Base-by-base conservation (phyloP, 1,139 yeast species). In the Entelexis sorbosivorans region DNA sequence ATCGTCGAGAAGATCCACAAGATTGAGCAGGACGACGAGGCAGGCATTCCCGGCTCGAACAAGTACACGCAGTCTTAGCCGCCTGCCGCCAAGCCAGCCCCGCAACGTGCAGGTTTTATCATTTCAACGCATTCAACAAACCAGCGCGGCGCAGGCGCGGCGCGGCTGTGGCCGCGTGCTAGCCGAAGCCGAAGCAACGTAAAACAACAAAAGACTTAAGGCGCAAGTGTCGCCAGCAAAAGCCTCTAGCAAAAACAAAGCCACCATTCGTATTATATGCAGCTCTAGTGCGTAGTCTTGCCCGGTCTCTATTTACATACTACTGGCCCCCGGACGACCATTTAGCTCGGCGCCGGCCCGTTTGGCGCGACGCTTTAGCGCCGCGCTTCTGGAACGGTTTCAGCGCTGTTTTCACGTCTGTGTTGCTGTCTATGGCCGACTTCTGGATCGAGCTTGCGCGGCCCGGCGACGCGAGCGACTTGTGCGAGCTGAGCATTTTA, bases 401-500 rank as follows among this genome's bases (percentile, higher is more conserved):
- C 7, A 42, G 36, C 13, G 45, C 38, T 19, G 29, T 17, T 20
- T 19, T 16, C 20, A 32, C 29, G 7, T 19, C 36, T 2, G 35
- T n/a, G 20, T 28, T 9, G 17, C 36, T 19, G 11, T 31, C 33
- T 10, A 48, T 36, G 28, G 51, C 51, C 3, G n/a, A n/a, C 14
- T 29, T 31, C n/a, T 42, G 45, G 14, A 42, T 24, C 19, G 45
- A 16, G 20, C 20, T 19, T 3, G 49, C 46, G 16, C 49, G 49
- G 3, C 47, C 48, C 4, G 47, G 51, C 10, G 46, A 33, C 16
- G 45, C 33, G 2, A 50, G 51, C 17, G 43, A 20, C 36, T 42
- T 50, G 13, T 44, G 24, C 36, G 60, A 47, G 32, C 34, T 40
- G 44, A 61, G 52, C 11, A 55, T 52, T 38, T 53, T 49, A 45